A percentile compares a stretch with the other conserved stretches of the same genome.
These are phyloP conservation scores for Cucurbita ficifolia DNA, from an alignment of 306 rosid genomes.

Conservation along the genomic window DNA sequence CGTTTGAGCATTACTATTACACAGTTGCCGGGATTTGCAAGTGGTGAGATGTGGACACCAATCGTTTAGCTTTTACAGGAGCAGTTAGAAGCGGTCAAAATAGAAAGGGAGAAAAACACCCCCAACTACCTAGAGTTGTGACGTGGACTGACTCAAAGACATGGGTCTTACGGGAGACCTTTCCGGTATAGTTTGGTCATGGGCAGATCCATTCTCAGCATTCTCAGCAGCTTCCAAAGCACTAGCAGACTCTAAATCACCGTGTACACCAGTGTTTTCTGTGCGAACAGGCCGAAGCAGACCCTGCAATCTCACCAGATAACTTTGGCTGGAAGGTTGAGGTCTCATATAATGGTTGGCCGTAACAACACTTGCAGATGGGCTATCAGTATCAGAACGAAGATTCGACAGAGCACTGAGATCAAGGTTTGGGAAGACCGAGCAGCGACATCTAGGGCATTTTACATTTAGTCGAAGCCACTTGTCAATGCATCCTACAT, in stretches of 20 bases:
- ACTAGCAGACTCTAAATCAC: conserved; percentile 21
- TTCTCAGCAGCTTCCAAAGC: conserved; percentile 44
- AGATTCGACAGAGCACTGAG: conserved; percentile 95
- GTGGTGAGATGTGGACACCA: conserved; percentile 22
- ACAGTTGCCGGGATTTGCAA: not conserved
- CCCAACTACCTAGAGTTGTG: conserved; percentile 27
- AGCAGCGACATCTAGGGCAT: conserved; percentile 98
- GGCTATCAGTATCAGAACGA: conserved; percentile 62
- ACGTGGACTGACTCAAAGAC: conserved; percentile 20
- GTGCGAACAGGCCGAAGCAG: conserved; percentile 54
- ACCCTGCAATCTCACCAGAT: conserved; percentile 69
- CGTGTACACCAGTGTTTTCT: conserved; percentile 36
- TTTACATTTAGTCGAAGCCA: conserved; percentile 98
- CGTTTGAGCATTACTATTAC: not conserved
- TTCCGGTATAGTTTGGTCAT: conserved; percentile 18
- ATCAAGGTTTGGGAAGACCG: conserved; percentile 97
- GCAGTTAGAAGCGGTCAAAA: conserved; percentile 32
- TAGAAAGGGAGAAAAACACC: conserved; percentile 5
- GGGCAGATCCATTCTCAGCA: conserved; percentile 41
- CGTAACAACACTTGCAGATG: conserved; percentile 50
- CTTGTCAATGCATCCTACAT: conserved; percentile 93
- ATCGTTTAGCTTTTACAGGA: conserved; percentile 15
- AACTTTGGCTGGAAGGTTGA: conserved; percentile 78
- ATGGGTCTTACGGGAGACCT: conserved; percentile 17
- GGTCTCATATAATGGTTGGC: conserved; percentile 56